Evolutionary conservation across 2,329 filamentous ascomycete species (phyloP).

Genomic region (Epicoccum sorghinum): DNA sequence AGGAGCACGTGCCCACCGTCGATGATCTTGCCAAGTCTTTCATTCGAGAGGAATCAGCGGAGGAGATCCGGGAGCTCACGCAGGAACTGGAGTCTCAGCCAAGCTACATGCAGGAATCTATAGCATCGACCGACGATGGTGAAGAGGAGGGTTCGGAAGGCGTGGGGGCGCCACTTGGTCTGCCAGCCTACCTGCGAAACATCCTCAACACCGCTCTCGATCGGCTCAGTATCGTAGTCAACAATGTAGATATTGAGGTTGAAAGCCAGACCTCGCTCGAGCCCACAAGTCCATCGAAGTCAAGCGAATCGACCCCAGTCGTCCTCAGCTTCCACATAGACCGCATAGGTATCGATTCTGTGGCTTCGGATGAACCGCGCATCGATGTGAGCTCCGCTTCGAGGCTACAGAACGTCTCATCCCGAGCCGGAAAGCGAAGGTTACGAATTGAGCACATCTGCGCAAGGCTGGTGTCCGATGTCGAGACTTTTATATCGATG

Average conservation of each 20-base stretch:
- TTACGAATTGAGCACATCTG: slow-evolving; percentile 68
- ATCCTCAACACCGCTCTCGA: slow-evolving; percentile 78
- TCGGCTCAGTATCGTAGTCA: slow-evolving; percentile 70
- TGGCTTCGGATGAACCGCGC: slow-evolving; percentile 47
- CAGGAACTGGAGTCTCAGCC: slow-evolving; percentile 69
- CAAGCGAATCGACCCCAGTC: slow-evolving; percentile 57
- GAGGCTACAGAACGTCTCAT: slow-evolving; percentile 32
- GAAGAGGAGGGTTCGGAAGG: slow-evolving; percentile 68
- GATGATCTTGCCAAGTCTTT: slow-evolving; percentile 79
- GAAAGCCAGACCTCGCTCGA: slow-evolving; percentile 59
- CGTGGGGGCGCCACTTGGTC: slow-evolving; percentile 71
- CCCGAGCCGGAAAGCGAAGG: slow-evolving; percentile 69
- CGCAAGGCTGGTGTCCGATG: slow-evolving; percentile 70
- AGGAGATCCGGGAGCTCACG: slow-evolving; percentile 71
- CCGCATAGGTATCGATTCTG: slow-evolving; percentile 69
- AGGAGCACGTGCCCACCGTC: slow-evolving; percentile 65
- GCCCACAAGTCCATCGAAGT: slow-evolving; percentile 60
- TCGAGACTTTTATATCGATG: slow-evolving; percentile 67
- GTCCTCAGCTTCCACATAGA: slow-evolving; percentile 71
- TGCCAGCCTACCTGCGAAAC: slow-evolving; percentile 72
- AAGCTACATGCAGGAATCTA: slow-evolving; percentile 66
- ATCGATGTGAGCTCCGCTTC: slow-evolving; percentile 28
- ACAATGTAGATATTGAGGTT: slow-evolving; percentile 69
- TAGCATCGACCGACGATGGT: slow-evolving; percentile 65
- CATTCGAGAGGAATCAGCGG: slow-evolving; percentile 70